Conservation (phyloP, 2,329 filamentous ascomycete species). For the Lachnellula occidentalis region DNA sequence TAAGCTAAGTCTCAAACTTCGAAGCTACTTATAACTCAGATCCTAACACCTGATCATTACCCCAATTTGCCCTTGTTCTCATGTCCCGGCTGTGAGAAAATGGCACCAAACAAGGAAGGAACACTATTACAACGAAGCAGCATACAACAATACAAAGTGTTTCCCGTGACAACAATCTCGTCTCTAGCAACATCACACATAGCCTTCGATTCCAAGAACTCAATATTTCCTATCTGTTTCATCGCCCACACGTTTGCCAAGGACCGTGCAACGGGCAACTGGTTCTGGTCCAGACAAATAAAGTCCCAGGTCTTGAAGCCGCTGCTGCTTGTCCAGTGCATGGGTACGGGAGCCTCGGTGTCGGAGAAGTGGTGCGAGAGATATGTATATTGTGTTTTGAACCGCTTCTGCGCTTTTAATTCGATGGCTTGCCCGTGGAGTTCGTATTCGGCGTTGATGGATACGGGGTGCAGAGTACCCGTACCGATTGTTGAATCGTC, state of each 20-base stretch:
- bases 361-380: constrained; percentile 10
- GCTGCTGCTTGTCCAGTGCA: constrained; percentile 9
- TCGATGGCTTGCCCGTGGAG: constrained; percentile 7
- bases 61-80: too few species aligned
- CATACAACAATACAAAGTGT: constrained; percentile 17
- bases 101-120: constrained; percentile 7
- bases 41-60: too few species aligned
- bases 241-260: constrained; percentile 10
- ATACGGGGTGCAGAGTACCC: constrained; percentile 9
- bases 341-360: constrained; percentile 3
- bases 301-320: constrained; percentile 17
- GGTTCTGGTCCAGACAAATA: constrained; percentile 11
- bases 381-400: constrained; percentile 14
- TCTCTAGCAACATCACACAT: constrained; percentile 5
- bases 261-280: constrained; percentile 13
- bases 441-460: constrained; percentile 14
- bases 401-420: constrained; percentile 14
- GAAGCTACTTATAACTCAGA: too few species aligned
- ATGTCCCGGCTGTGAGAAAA: not conserved
- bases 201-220: constrained; percentile 13
- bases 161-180: constrained; percentile 15
- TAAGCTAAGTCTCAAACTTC: too few species aligned
- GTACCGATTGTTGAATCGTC: constrained; percentile 9
- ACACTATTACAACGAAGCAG: constrained; percentile 8
- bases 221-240: constrained; percentile 12